phyloP scores from a whole-genome alignment of 306 rosid species.

The Sindora glabra region DNA sequence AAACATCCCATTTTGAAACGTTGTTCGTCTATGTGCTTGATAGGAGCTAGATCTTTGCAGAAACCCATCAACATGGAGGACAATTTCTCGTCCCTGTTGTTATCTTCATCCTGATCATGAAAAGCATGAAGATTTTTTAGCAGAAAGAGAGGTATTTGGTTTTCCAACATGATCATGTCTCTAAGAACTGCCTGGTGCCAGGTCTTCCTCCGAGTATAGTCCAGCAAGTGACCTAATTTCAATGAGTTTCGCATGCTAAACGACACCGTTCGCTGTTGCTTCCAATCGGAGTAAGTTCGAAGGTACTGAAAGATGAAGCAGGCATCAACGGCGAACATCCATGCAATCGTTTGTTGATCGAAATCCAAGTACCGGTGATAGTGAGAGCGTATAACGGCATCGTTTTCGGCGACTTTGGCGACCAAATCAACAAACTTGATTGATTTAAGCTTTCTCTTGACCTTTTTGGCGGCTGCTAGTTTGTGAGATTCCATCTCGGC shows the following conservation, averaged over 20 bases:
- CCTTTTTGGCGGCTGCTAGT: neutral
- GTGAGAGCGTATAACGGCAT: neutral
- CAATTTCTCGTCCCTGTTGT: neutral
- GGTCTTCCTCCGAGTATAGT: neutral
- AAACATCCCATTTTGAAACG: neutral
- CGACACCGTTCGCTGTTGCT: too few species aligned
- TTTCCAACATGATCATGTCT: conserved; percentile 6
- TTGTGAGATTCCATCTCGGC: conserved; percentile 1
- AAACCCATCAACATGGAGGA: neutral
- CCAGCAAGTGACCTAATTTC: neutral
- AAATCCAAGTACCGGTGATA: neutral
- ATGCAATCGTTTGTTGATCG: neutral
- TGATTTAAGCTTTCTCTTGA: neutral
- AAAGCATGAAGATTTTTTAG: neutral
- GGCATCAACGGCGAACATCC: conserved; percentile 3
- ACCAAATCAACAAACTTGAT: neutral
- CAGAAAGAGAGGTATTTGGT: conserved; percentile 7
- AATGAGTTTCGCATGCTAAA: too few species aligned
- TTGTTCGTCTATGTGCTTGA: neutral
- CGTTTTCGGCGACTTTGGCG: neutral
- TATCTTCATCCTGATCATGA: neutral
- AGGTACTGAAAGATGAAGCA: neutral
- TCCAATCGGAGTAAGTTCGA: neutral
- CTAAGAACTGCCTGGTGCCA: neutral
- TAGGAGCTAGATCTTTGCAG: neutral